These are phyloP conservation scores for Boletellus dicymbophilus DNA, from an alignment of 1,284 basidiomycete species.

Conservation along the genomic window DNA sequence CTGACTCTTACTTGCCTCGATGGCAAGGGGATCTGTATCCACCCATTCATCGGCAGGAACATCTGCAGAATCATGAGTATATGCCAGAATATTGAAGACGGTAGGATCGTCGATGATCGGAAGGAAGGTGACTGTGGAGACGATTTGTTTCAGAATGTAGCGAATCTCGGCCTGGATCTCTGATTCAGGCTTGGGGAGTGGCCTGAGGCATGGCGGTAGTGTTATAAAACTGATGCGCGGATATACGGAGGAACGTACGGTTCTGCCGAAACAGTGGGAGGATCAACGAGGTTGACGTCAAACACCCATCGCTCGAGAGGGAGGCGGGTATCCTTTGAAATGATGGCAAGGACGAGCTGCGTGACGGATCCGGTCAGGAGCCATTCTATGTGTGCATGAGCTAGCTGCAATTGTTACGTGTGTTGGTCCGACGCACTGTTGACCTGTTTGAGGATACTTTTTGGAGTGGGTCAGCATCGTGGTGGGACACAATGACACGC, in stretches of 20 bases:
- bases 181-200: conserved; percentile 73
- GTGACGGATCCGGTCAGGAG: conserved; percentile 88
- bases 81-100: conserved; percentile 94
- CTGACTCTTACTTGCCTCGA: conserved; percentile 95
- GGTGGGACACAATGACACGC: conserved; percentile 14
- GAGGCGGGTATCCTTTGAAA: conserved; percentile 90
- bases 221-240: background rate
- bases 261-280: conserved; percentile 47
- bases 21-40: conserved; percentile 93
- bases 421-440: conserved; percentile 60
- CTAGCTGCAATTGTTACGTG: background rate
- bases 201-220: conserved; percentile 32
- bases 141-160: conserved; percentile 98
- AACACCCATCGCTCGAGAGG: conserved; percentile 99
- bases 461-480: background rate
- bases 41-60: conserved; percentile 92
- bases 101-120: conserved; percentile 95
- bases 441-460: conserved; percentile 87
- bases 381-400: conserved; percentile 66
- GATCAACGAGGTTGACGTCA: conserved; percentile 83
- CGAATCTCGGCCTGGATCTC: conserved; percentile 98
- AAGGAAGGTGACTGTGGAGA: conserved; percentile 93
- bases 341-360: conserved; percentile 93
- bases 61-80: conserved; percentile 86
- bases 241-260: conserved; percentile 41